Evolutionary conservation across 2,329 filamentous ascomycete genomes (phyloP).

Genomic region (Aquanectria penicillioides): DNA sequence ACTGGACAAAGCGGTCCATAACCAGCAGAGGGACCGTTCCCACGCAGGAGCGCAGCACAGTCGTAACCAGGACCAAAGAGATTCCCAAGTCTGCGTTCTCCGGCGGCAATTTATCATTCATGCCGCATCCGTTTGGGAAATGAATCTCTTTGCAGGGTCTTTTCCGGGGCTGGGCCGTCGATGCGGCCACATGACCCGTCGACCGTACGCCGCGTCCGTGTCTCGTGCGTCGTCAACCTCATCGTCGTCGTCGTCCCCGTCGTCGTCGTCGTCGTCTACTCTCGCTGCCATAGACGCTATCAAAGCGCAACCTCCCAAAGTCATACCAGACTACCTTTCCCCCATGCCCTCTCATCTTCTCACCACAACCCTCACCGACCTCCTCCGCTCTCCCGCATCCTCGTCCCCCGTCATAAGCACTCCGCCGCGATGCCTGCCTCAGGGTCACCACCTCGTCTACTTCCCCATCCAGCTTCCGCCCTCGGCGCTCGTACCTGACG

Average conservation of each 20-base stretch:
- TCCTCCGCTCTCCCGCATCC: slow-evolving; percentile 50
- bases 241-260: slow-evolving; percentile 13
- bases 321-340: slow-evolving; percentile 58
- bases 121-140: background rate
- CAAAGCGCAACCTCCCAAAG: slow-evolving; percentile 44
- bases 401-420: slow-evolving; percentile 29
- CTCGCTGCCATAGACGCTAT: slow-evolving; percentile 33
- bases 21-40: background rate
- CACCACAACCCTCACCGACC: slow-evolving; percentile 67
- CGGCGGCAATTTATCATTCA: too few species aligned
- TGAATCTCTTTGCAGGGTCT: slow-evolving; percentile 10
- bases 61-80: too few species aligned
- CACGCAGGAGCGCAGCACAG: background rate
- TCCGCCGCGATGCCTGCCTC: slow-evolving; percentile 58
- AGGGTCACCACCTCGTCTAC: slow-evolving; percentile 86
- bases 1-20: too few species aligned
- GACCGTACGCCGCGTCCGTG: slow-evolving; percentile 9
- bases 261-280: slow-evolving; percentile 17
- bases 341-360: slow-evolving; percentile 74
- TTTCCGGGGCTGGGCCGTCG: slow-evolving; percentile 13
- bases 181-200: slow-evolving; percentile 3
- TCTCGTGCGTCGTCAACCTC: too few species aligned
- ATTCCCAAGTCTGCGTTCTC: too few species aligned
- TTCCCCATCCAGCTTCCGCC: slow-evolving; percentile 78
- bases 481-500: slow-evolving; percentile 77